phyloP scores from a whole-genome alignment of 2,329 filamentous ascomycete genomes.

The Arthroderma sp. region DNA sequence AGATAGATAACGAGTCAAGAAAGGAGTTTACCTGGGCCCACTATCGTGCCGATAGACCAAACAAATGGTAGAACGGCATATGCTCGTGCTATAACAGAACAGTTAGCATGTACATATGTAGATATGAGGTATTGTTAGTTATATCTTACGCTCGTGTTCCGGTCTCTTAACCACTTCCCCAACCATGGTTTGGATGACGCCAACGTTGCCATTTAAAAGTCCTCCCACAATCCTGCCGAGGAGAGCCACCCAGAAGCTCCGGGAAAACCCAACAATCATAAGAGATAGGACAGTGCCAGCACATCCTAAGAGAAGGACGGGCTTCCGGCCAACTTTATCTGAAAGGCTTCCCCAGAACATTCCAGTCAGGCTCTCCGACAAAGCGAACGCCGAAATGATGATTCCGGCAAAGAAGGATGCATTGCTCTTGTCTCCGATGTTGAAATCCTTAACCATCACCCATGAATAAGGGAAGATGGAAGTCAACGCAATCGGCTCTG shows the following conservation, averaged over 20 bases:
- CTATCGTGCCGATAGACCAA: conserved; percentile 77
- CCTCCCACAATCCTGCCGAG: conserved; percentile 66
- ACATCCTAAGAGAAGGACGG: conserved; percentile 63
- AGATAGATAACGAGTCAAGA: neutral
- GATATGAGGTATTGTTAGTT: neutral
- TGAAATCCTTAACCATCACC: conserved; percentile 65
- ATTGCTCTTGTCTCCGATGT: conserved; percentile 59
- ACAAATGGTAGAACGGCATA: conserved; percentile 90
- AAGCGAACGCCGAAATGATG: conserved; percentile 74
- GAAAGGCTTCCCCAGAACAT: conserved; percentile 66
- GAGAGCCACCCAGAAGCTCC: conserved; percentile 67
- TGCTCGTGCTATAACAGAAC: conserved; percentile 44
- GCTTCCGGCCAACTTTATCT: conserved; percentile 71
- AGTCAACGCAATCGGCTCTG: conserved; percentile 83
- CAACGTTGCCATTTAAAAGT: conserved; percentile 76
- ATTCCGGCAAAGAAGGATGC: conserved; percentile 80
- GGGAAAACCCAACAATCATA: conserved; percentile 73
- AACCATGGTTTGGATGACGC: conserved; percentile 87
- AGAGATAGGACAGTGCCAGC: conserved; percentile 70
- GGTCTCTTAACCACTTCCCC: conserved; percentile 83
- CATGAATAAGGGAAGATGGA: conserved; percentile 90
- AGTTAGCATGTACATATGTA: neutral
- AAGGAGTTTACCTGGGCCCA: conserved; percentile 52
- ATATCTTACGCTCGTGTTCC: conserved; percentile 56
- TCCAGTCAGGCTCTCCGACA: conserved; percentile 63